Evolutionary conservation across 2,329 filamentous ascomycete genomes (phyloP).

Genomic region (Phialophora verrucosa): DNA sequence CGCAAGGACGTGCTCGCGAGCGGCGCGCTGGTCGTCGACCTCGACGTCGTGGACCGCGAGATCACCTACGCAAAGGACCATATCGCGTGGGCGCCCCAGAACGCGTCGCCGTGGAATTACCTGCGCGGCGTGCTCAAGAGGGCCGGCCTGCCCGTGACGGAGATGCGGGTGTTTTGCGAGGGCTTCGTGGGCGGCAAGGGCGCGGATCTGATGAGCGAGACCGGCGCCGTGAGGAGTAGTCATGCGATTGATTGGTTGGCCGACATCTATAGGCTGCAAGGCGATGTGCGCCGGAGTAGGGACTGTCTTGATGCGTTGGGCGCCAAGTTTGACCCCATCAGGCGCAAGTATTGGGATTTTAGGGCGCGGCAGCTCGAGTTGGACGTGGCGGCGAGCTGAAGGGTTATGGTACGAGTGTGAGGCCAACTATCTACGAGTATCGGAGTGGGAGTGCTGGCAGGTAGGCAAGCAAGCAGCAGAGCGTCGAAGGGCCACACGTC

Average conservation of each 20-base stretch:
- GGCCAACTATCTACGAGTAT: not conserved
- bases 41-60: slow-evolving; percentile 73
- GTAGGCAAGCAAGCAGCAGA: no score
- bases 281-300: slow-evolving; percentile 62
- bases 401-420: not conserved
- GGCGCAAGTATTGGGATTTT: slow-evolving; percentile 92
- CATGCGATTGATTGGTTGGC: slow-evolving; percentile 62
- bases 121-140: slow-evolving; percentile 76
- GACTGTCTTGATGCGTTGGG: slow-evolving; percentile 74
- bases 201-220: slow-evolving; percentile 30
- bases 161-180: slow-evolving; percentile 60
- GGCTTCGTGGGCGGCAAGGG: slow-evolving; percentile 52
- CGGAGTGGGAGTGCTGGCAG: not conserved
- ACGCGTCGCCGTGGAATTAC: slow-evolving; percentile 94
- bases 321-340: slow-evolving; percentile 87
- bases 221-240: slow-evolving; percentile 61
- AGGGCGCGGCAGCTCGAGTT: slow-evolving; percentile 45
- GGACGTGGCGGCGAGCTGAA: not conserved
- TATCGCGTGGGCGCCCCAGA: slow-evolving; percentile 83
- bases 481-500: no score
- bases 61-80: slow-evolving; percentile 74
- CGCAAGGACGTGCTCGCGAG: slow-evolving; percentile 28
- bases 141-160: slow-evolving; percentile 58
- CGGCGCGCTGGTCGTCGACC: slow-evolving; percentile 56
- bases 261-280: slow-evolving; percentile 51